Evolutionary conservation across 352 stramenopile species (phyloP), one percentile per base, ranked within the genome.

Genomic region (Sclerospora graminicola): DNA sequence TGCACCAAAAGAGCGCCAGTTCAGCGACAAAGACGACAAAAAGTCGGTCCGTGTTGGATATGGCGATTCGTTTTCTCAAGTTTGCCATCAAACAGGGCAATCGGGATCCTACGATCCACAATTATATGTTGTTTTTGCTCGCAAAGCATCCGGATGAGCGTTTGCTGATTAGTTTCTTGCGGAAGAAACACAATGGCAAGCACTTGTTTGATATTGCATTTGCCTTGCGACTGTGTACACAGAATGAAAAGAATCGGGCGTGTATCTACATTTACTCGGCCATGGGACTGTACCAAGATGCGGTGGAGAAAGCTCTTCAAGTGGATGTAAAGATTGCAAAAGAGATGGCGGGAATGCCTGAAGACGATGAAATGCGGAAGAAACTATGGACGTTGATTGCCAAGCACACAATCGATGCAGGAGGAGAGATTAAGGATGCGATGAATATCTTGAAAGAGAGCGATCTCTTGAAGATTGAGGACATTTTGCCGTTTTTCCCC

Each of bases 261-360:
- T 96, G 84, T 57, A 95, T 97, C 33, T 94, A 96, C 63, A 96
- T 97, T 34, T 97, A 97, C 60, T 94, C 84, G 10, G 82, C 82
- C 13, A 95, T 97, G 83, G 82, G 82, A 0, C 46, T 96, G 16
- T 97, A 85, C 55, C 83, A 96, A 35, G 88, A 97, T 34, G 89
- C 89, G 1, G 88, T 97, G 3, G 83, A 94, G 45, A 92, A 95
- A 38, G 83, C 83, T 1, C 61, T 95, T 9, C 82, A 93, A 59
- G 81, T 90, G 13, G 82, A 92, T 56, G 74, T 95, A n/a, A 87
- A 95, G 51, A 93, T 97, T 38, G 89, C 89, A 5, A 97, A 96
- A 53, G 73, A 90, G 51, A 95, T 95, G 71, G 86, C 89, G 1
- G 89, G 87, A 45, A 89, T 91, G 69, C 79, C 87, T 0, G 70